Percentiles rank a stretch among this genome's conserved stretches.
Conservation (phyloP, 2,329 filamentous ascomycete species). For the Scedosporium aurantiacum region DNA sequence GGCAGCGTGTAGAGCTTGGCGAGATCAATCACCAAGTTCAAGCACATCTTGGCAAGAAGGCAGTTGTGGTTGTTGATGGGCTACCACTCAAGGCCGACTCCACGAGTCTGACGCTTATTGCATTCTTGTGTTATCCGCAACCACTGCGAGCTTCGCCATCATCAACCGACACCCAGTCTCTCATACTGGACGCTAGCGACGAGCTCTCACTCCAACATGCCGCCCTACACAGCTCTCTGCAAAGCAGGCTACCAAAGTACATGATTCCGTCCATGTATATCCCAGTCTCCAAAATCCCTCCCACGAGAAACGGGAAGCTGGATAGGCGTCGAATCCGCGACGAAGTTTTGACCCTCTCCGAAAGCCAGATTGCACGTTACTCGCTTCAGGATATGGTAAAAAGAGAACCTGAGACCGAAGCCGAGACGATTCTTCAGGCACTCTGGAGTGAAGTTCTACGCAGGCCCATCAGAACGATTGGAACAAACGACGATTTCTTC, state of each 20-base stretch:
- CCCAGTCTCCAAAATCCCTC: slow-evolving; percentile 9
- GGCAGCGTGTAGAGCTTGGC: slow-evolving; percentile 14
- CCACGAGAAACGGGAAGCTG: slow-evolving; percentile 10
- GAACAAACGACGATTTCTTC: slow-evolving; percentile 33
- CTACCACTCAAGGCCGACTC: slow-evolving; percentile 36
- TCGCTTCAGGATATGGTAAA: too few relatives aligned
- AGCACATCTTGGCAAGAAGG: slow-evolving; percentile 16
- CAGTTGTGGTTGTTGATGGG: slow-evolving; percentile 30
- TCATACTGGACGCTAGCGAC: too few relatives aligned
- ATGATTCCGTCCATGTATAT: slow-evolving; percentile 14
- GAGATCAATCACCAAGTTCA: slow-evolving; percentile 12
- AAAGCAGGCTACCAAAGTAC: slow-evolving; percentile 7
- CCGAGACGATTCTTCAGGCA: background rate
- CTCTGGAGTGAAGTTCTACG: slow-evolving; percentile 10
- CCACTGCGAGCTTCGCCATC: too few relatives aligned
- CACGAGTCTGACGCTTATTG: slow-evolving; percentile 15
- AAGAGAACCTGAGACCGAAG: slow-evolving; percentile 6
- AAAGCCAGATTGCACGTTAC: too few relatives aligned
- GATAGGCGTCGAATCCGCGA: too few relatives aligned
- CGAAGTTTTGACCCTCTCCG: too few relatives aligned
- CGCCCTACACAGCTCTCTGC: too few relatives aligned
- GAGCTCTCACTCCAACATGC: too few relatives aligned
- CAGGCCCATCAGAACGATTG: slow-evolving; percentile 15
- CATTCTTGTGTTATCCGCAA: too few relatives aligned
- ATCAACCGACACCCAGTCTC: too few relatives aligned